These are phyloP conservation scores for Coemansia sp. DNA, from an alignment of 192 early-diverging fungal species.

Conservation along the genomic window DNA sequence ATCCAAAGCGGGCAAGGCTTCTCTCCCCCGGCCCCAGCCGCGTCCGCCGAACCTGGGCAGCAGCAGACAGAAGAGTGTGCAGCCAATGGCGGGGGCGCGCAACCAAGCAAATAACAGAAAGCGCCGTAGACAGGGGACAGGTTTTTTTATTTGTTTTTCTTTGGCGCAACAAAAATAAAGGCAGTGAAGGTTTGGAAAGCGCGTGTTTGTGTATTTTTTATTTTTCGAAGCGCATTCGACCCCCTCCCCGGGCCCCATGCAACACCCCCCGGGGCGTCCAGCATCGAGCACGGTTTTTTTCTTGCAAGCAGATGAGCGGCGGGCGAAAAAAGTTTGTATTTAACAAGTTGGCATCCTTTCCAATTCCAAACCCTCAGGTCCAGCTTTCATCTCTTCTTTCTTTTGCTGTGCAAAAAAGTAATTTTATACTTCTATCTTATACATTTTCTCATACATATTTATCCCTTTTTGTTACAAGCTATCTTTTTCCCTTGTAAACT, in stretches of 20 bases:
- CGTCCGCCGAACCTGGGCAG: too few relatives aligned
- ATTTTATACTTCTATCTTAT: slow-evolving; percentile 41
- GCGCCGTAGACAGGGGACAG: slow-evolving; percentile 11
- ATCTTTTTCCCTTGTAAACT: slow-evolving; percentile 12
- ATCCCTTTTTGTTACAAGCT: slow-evolving; percentile 36
- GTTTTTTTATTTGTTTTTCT: neutral
- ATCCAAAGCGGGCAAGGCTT: too few relatives aligned
- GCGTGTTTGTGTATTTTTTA: slow-evolving; percentile 12
- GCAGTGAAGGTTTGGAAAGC: neutral
- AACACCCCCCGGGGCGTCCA: neutral
- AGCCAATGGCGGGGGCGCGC: neutral
- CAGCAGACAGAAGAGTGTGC: too few relatives aligned
- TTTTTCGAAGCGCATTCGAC: neutral
- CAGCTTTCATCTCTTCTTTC: slow-evolving; percentile 14
- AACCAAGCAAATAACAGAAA: neutral
- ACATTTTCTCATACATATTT: slow-evolving; percentile 18
- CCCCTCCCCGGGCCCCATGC: neutral
- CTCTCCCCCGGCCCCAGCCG: too few relatives aligned
- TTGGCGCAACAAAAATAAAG: slow-evolving; percentile 3
- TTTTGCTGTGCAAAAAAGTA: slow-evolving; percentile 51
- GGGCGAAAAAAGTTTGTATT: slow-evolving; percentile 10
- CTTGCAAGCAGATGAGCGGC: neutral
- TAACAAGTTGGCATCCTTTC: slow-evolving; percentile 9
- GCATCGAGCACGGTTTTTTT: neutral
- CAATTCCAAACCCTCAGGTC: slow-evolving; percentile 6